phyloP scores from a whole-genome alignment of 208 protist species.

The Trypanosoma theileri region DNA sequence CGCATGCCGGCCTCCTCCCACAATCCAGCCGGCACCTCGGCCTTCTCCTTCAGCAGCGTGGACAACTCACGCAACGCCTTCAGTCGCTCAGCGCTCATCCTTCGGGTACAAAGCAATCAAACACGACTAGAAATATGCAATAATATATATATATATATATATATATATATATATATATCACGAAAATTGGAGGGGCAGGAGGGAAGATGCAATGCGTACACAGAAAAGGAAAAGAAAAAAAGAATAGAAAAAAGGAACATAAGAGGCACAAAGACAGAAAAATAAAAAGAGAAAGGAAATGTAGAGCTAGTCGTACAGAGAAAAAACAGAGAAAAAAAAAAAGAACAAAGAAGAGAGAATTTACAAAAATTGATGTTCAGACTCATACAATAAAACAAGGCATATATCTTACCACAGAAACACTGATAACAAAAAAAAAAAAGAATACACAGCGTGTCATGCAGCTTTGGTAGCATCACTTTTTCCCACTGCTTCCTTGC shows the following conservation, averaged over 20 bases:
- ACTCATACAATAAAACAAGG: no score
- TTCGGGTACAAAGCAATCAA: neutral
- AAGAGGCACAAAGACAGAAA: conserved; percentile 8
- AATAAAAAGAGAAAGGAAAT: neutral
- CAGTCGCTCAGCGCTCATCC: conserved; percentile 42
- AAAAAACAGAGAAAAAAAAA: no score
- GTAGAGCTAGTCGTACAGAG: no score
- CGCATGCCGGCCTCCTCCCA: conserved; percentile 70
- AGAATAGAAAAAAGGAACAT: no score
- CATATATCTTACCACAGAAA: no score
- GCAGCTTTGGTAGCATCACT: neutral
- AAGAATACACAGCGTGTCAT: neutral
- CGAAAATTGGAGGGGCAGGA: conserved; percentile 3
- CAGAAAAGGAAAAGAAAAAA: neutral
- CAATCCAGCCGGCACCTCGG: conserved; percentile 40
- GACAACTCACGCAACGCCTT: conserved; percentile 66
- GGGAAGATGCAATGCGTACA: neutral
- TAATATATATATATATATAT: no score
- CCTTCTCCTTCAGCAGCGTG: conserved; percentile 63
- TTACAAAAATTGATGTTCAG: no score
- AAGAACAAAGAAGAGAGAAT: no score
- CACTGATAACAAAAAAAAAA: neutral
- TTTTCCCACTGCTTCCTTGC: neutral
- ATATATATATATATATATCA: no score
- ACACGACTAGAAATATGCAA: neutral